phyloP scores from a whole-genome alignment of 345 rosid species.

The Salix arbutifolia region DNA sequence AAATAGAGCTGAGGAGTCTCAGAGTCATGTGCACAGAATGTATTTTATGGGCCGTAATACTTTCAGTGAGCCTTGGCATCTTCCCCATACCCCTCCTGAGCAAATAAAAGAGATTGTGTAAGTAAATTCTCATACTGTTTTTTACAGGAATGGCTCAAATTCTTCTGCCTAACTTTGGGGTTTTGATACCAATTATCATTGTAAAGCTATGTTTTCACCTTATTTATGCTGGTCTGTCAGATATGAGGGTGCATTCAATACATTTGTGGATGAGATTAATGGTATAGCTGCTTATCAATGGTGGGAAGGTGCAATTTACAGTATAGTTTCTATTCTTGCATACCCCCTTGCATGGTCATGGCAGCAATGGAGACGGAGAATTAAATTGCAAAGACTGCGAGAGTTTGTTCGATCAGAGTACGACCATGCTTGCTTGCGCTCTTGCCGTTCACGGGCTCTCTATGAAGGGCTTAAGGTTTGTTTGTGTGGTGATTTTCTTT shows the following conservation, averaged over 20 bases:
- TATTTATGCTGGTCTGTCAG: slow-evolving; percentile 40
- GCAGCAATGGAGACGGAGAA: slow-evolving; percentile 92
- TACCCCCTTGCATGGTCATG: slow-evolving; percentile 98
- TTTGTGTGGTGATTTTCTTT: slow-evolving; percentile 4
- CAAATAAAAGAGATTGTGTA: slow-evolving; percentile 96
- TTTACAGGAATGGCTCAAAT: slow-evolving; percentile 19
- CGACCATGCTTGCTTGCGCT: slow-evolving; percentile 95
- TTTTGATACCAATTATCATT: not conserved
- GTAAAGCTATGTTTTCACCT: slow-evolving; percentile 11
- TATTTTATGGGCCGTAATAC: slow-evolving; percentile 97
- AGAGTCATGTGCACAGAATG: slow-evolving; percentile 95
- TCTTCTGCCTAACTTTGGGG: not conserved
- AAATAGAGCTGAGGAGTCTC: slow-evolving; percentile 94
- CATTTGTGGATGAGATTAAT: slow-evolving; percentile 95
- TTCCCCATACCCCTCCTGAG: slow-evolving; percentile 90
- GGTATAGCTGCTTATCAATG: slow-evolving; percentile 92
- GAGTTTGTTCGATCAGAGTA: slow-evolving; percentile 98
- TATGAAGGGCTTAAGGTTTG: slow-evolving; percentile 98
- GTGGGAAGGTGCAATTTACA: slow-evolving; percentile 98
- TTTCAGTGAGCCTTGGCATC: slow-evolving; percentile 97
- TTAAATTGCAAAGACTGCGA: slow-evolving; percentile 80
- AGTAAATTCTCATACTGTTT: slow-evolving; percentile 25
- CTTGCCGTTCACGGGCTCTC: slow-evolving; percentile 98
- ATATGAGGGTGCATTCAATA: slow-evolving; percentile 89
- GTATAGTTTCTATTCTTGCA: slow-evolving; percentile 70